A percentile compares a stretch with the other conserved stretches of the same genome.
These are phyloP conservation scores for Didymella exigua DNA, from an alignment of 2,329 filamentous ascomycete genomes.

Conservation along the genomic window DNA sequence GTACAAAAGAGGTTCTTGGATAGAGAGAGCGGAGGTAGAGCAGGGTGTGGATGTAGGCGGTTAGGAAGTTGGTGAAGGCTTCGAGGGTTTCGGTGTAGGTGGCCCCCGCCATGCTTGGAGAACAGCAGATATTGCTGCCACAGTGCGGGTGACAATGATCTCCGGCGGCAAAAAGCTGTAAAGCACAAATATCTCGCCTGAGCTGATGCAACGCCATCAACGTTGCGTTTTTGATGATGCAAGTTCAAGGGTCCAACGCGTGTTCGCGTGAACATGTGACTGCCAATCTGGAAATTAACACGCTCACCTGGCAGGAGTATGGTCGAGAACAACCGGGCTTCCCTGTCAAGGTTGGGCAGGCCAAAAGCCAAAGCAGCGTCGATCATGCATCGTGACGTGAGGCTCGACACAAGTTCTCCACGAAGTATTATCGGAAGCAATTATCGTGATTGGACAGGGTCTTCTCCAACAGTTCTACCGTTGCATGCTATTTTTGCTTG, in stretches of 20 bases:
- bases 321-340: not conserved
- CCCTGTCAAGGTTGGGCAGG: conserved; percentile 1
- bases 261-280: conserved; percentile 11
- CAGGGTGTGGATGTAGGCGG: conserved; percentile 82
- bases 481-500: not conserved
- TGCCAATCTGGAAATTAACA: not conserved
- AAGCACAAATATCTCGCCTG: no score
- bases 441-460: conserved; percentile 11
- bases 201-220: no score
- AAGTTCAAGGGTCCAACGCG: conserved; percentile 8
- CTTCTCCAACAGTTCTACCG: not conserved
- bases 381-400: conserved; percentile 4
- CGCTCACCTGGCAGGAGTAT: not conserved
- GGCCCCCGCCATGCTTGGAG: conserved; percentile 10
- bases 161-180: no score
- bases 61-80: conserved; percentile 79
- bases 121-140: not conserved
- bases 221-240: no score
- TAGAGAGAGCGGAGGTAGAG: conserved; percentile 84
- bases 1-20: conserved; percentile 76
- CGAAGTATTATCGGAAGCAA: conserved; percentile 6
- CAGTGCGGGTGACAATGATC: no score
- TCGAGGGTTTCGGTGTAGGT: conserved; percentile 60
- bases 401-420: not conserved
- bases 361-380: not conserved